Evolutionary conservation across 805 yeast genomes (phyloP).

Genomic region (Candida patagonica): DNA sequence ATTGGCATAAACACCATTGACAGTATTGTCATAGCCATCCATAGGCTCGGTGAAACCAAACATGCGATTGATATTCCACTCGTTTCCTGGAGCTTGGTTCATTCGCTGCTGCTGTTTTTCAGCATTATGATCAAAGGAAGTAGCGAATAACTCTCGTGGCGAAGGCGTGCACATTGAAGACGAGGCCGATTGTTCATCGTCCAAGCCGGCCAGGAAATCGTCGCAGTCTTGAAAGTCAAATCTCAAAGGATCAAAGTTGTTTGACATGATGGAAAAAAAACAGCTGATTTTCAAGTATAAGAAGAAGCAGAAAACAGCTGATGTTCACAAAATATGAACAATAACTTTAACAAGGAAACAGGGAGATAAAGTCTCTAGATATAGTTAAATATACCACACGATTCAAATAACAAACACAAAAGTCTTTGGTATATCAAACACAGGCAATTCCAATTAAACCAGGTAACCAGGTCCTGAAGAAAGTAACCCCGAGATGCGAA

Average conservation of each 20-base stretch:
- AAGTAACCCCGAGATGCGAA: no score
- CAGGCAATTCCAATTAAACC: no score
- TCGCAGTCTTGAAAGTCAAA: constrained; percentile 19
- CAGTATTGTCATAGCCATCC: neutral
- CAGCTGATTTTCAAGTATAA: neutral
- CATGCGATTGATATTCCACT: constrained; percentile 2
- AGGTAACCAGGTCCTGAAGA: no score
- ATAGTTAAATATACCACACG: no score
- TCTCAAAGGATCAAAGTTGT: constrained; percentile 9
- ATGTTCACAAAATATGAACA: no score
- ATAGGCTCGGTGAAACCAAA: neutral
- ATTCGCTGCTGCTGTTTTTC: neutral
- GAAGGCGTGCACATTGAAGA: constrained; percentile 10
- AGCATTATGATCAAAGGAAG: constrained; percentile 1
- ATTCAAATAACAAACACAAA: no score
- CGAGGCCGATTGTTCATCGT: constrained; percentile 3
- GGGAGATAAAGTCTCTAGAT: no score
- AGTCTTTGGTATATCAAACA: no score
- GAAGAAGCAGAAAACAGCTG: no score
- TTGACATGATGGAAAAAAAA: constrained; percentile 5
- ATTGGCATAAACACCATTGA: neutral
- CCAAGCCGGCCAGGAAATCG: constrained; percentile 15
- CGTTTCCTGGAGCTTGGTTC: neutral
- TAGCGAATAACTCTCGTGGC: constrained; percentile 11
- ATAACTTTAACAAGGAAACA: no score